Evolutionary conservation across 257 asterid species (phyloP).

Genomic region (Solanum piurae): DNA sequence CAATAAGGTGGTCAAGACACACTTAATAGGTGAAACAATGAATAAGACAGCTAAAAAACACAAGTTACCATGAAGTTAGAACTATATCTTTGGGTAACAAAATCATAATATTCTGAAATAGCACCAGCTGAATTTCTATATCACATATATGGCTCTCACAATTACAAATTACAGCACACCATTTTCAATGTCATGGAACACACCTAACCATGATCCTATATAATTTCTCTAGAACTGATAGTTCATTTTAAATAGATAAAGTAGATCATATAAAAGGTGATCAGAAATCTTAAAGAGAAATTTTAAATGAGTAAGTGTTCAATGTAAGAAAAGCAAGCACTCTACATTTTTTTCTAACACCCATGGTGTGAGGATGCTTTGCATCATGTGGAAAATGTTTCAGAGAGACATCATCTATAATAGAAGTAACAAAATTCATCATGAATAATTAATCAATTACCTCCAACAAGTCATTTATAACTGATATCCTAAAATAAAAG

Average conservation of each 20-base stretch:
- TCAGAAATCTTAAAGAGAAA: not conserved
- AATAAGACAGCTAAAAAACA: not conserved
- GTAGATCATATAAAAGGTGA: not conserved
- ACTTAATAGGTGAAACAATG: not conserved
- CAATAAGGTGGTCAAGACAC: constrained; percentile 3
- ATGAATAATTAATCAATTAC: not conserved
- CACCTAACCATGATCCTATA: not conserved
- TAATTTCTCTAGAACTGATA: not conserved
- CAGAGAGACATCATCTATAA: not conserved
- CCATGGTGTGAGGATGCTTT: not conserved
- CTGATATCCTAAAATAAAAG: not conserved
- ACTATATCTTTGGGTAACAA: not conserved
- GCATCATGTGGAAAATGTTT: not conserved
- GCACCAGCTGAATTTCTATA: not conserved
- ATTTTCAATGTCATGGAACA: not conserved
- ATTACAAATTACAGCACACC: not conserved
- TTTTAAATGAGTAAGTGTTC: not conserved
- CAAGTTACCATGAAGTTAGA: not conserved
- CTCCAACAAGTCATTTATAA: not conserved
- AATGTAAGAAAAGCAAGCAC: not conserved
- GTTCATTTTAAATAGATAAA: not conserved
- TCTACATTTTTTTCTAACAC: not conserved
- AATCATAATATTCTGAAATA: not conserved
- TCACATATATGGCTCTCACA: not conserved
- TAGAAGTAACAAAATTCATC: not conserved